Conservation (phyloP, 2,329 filamentous ascomycete genomes). For the Apiospora marii region DNA sequence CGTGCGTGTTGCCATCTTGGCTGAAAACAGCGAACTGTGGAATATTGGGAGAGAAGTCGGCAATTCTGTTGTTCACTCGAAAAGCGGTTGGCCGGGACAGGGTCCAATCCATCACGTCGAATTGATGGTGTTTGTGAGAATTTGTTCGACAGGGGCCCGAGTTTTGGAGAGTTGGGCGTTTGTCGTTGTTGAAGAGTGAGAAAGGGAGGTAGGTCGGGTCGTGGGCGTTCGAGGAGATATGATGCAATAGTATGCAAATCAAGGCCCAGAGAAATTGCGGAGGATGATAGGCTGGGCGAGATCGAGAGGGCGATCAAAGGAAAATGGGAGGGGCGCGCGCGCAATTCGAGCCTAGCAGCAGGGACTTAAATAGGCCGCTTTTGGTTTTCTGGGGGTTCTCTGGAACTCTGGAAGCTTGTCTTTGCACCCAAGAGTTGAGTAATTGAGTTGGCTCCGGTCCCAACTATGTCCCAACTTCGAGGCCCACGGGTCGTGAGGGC, state of each 20-base stretch:
- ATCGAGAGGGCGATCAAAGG: constrained; percentile 4
- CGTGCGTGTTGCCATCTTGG: constrained; percentile 45
- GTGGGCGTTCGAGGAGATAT: not conserved
- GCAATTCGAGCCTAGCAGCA: not conserved
- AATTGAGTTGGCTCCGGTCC: not conserved
- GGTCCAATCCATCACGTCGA: constrained; percentile 38
- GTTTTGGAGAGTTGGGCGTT: not conserved
- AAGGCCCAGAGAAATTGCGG: constrained; percentile 4
- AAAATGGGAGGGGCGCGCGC: not conserved
- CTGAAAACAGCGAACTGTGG: constrained; percentile 49
- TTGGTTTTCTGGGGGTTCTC: not conserved
- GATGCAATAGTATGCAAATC: constrained; percentile 2
- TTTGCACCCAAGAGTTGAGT: not conserved
- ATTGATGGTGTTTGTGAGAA: not conserved
- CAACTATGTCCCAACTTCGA: not conserved
- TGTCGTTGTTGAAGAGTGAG: not conserved
- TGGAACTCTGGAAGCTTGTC: not conserved
- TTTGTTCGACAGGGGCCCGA: not conserved
- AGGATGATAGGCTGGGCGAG: constrained; percentile 10
- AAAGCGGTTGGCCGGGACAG: constrained; percentile 53
- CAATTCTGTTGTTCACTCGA: constrained; percentile 44
- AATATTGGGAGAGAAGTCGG: constrained; percentile 40
- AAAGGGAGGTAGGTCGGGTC: not conserved
- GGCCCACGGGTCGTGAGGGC: not conserved
- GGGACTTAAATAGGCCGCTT: not conserved